These are phyloP conservation scores for Colletotrichum viniferum DNA, from an alignment of 2,329 filamentous ascomycete genomes.

Conservation along the genomic window DNA sequence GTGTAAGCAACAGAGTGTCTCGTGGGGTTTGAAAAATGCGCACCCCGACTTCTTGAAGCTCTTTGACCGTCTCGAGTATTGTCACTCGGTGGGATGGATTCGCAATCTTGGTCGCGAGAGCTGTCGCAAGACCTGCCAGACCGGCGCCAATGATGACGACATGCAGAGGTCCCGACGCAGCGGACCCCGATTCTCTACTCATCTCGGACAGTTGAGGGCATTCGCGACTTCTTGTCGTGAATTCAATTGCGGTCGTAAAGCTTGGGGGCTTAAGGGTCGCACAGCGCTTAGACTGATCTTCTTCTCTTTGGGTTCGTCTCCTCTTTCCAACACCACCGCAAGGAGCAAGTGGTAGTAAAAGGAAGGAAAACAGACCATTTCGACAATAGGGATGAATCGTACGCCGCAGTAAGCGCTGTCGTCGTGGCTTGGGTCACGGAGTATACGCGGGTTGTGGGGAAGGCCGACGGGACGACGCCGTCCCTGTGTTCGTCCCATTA, in stretches of 20 bases:
- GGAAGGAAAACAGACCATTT: background rate
- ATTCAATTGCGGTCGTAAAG: background rate
- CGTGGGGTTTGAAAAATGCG: background rate
- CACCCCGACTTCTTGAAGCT: slow-evolving; percentile 24
- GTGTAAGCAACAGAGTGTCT: background rate
- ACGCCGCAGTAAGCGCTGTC: background rate
- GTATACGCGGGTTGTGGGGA: slow-evolving; percentile 17
- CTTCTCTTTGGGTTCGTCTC: background rate
- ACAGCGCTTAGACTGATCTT: background rate
- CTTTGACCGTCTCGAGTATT: slow-evolving; percentile 23
- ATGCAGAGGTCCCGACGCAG: background rate
- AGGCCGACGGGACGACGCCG: slow-evolving; percentile 11
- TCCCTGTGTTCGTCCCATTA: slow-evolving; percentile 15
- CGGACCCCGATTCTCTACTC: background rate
- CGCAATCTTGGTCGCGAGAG: slow-evolving; percentile 13
- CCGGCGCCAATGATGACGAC: slow-evolving; percentile 19
- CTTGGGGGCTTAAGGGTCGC: background rate
- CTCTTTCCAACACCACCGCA: background rate
- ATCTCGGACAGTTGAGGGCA: background rate
- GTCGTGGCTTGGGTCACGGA: slow-evolving; percentile 3
- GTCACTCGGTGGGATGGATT: slow-evolving; percentile 21
- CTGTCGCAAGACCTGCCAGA: slow-evolving; percentile 14
- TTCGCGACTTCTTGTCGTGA: background rate
- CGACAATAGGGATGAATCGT: background rate
- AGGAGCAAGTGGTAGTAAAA: background rate